Base-by-base conservation (phyloP, 1,284 basidiomycete species). In the Pseudomicrostroma phylloplanum region DNA sequence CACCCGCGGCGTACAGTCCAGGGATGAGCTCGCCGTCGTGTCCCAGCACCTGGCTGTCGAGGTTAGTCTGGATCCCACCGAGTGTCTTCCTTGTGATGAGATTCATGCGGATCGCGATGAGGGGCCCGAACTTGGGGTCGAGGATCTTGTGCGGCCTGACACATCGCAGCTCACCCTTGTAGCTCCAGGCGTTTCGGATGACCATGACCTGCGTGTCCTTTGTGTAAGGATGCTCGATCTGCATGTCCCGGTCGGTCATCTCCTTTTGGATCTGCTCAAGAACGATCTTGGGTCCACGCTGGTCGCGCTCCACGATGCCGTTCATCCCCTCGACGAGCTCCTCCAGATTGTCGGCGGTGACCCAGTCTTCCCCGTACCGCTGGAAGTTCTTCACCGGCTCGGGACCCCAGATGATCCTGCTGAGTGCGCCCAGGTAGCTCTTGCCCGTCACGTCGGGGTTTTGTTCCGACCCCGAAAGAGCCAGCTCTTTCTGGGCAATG, bases 161-260 rank as follows among this genome's bases (percentile, higher is more conserved):
- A 15, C 62, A 53, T 19, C 64, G 60, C 6, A 26, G 39, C 41
- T 58, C 64, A 8, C 43, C 46, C 53, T 61, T 59, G 58, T 59
- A 62, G 15, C 55, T 15, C n/a, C 54, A 42, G n/a, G 60, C 64
- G 19, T 65, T 62, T 43, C 58, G 58, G 56, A 65, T 65, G 12
- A 65, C 61, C 64, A 62, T 62, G 21, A 58, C n/a, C 60, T 65
- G 64, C 25, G 64, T 57, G 42, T 65, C 64, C 56, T 65, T 65
- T 13, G 55, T 40, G 54, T 59, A 65, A 25, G 23, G 36, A 53
- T 65, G 56, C 9, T 56, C 43, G n/a, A 59, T 23, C 58, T 65
- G 61, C 4, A 15, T 42, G 41, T 65, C 64, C 11, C 64, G 26
- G 49, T 59, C 61, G 21, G 57, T 25, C 30, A 65, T 42, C 11